Base-by-base conservation (phyloP, 768 basidiomycete species). In the Boletellus ananas region DNA sequence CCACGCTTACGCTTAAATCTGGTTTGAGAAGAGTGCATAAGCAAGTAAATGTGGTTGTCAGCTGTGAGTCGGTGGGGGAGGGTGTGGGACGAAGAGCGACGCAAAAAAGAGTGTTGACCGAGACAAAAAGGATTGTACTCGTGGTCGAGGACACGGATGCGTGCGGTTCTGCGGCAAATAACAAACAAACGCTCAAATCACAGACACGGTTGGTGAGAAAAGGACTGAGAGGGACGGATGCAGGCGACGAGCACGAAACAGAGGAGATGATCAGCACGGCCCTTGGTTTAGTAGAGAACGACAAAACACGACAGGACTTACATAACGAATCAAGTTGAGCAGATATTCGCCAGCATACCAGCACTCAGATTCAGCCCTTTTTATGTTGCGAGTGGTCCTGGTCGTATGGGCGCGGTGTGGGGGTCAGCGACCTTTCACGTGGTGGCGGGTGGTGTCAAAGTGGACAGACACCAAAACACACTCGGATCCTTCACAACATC, bases 1-100 rank as follows among this genome's bases (percentile, higher is more conserved):
- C 68, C 70, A 65, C 79, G 77, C 63, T 78, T 76, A 58, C 79
- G 73, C 61, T 79, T 76, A 60, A 73, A 70, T 55, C 72, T 74
- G 57, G 60, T 59, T 53, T 72, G 71, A 50, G 66, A 58, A 50
- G 66, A 49, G 54, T 71, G 72, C 71, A 76, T 73, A 53, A 63
- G 63, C 54, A 63, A 43, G 55, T 47, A 41, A 37, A 46, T 54
- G 60, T 48, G 34, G 47, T 59, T 44, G 47, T 50, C 54, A 50
- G 54, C 58, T 52, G 51, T 33, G 54, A 52, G 64, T 51, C 47
- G 56, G 36, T 54, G 51, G 18, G 42, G 53, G 56, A 44, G 48
- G 43, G 50, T 58, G 60, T 53, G 62, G 54, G 44, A 53, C 49
- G 53, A 57, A 54, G 51, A 48, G 43, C 35, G 43, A 47, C 6